phyloP scores from a whole-genome alignment of 2,329 filamentous ascomycete genomes.

The Elsinoe fawcettii region DNA sequence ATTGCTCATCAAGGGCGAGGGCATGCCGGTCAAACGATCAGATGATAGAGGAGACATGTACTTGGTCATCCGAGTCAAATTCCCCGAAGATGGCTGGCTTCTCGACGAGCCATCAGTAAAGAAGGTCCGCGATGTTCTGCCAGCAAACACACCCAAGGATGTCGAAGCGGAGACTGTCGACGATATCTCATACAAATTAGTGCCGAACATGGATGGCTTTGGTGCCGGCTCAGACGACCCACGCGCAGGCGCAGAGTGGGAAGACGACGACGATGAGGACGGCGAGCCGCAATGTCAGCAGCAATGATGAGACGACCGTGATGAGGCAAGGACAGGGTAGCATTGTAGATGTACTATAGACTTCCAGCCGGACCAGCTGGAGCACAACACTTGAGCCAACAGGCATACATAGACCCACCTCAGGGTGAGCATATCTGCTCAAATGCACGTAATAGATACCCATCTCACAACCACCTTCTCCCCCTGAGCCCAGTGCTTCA shows the following conservation, averaged over 20 bases:
- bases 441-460: background rate
- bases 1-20: conserved; percentile 78
- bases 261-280: conserved; percentile 59
- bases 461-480: background rate
- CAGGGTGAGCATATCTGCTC: background rate
- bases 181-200: conserved; percentile 78
- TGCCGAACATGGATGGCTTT: conserved; percentile 78
- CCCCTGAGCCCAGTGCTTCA: too few species aligned
- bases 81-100: conserved; percentile 82
- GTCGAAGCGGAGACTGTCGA: conserved; percentile 70
- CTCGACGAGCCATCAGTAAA: conserved; percentile 60
- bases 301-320: conserved; percentile 44
- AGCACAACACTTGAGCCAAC: background rate
- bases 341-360: conserved; percentile 13
- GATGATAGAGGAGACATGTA: conserved; percentile 83
- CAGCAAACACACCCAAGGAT: conserved; percentile 37
- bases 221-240: conserved; percentile 64
- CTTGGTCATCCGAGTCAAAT: conserved; percentile 74
- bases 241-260: conserved; percentile 59
- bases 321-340: background rate
- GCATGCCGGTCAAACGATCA: conserved; percentile 86
- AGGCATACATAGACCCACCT: background rate
- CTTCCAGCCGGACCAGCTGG: background rate
- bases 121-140: conserved; percentile 67
- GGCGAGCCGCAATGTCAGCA: conserved; percentile 63